phyloP scores from a whole-genome alignment of 257 asterid genomes.

The Rehmannia glutinosa region DNA sequence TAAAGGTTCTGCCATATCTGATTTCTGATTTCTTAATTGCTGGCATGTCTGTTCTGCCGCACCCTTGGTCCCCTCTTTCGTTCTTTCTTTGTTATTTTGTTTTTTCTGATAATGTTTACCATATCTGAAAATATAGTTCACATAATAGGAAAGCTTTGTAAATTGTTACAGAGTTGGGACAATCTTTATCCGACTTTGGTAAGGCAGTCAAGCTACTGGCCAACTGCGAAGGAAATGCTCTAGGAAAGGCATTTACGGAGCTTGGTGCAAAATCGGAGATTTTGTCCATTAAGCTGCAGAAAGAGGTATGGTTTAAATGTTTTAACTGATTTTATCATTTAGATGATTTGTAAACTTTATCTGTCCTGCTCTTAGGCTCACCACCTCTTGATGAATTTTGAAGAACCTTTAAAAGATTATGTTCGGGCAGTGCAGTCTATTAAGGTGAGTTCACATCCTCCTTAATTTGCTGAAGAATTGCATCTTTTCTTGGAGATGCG shows the following conservation, averaged over 20 bases:
- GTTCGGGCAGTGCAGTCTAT: conserved; percentile 96
- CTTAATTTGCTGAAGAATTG: neutral
- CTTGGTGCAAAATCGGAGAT: conserved; percentile 83
- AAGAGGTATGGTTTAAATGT: conserved; percentile 51
- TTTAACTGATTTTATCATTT: conserved; percentile 1
- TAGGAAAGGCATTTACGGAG: conserved; percentile 92
- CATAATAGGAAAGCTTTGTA: conserved; percentile 9
- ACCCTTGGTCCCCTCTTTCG: neutral
- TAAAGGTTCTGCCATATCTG: neutral
- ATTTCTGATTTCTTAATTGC: neutral
- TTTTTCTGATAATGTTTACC: neutral
- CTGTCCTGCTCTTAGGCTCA: conserved; percentile 63
- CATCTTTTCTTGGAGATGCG: neutral
- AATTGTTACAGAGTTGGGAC: conserved; percentile 73
- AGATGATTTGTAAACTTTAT: conserved; percentile 10
- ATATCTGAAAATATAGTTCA: neutral
- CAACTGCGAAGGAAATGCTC: conserved; percentile 66
- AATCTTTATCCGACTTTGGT: conserved; percentile 85
- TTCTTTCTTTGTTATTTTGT: neutral
- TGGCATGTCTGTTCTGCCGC: conserved; percentile 15
- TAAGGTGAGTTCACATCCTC: conserved; percentile 50
- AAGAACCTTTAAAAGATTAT: conserved; percentile 95
- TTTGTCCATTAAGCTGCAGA: conserved; percentile 70
- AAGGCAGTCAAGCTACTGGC: conserved; percentile 95
- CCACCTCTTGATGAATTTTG: conserved; percentile 88